Conservation (phyloP, 225 moss, liverwort and hornwort species). For the Neckera pumila region DNA sequence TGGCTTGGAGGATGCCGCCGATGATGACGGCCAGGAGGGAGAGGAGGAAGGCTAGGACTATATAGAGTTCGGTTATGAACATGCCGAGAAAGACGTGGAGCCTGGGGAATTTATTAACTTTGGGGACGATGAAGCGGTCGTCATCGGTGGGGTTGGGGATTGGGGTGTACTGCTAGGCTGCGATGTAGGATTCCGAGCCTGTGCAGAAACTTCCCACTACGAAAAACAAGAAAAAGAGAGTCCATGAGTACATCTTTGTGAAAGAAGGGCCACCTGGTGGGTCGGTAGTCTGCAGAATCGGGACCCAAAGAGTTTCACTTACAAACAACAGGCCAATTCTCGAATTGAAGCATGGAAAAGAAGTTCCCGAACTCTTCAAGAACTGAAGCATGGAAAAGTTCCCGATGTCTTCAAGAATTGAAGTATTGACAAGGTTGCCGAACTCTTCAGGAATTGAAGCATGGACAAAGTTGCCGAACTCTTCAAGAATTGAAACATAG, state of each 20-base stretch:
- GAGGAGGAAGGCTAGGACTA: fast-evolving
- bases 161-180: neutral
- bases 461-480: too few species aligned
- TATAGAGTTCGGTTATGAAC: neutral
- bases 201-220: neutral
- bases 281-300: neutral
- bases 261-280: neutral
- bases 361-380: neutral
- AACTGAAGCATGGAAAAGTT: too few species aligned
- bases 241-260: neutral
- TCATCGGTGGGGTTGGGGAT: neutral
- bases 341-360: neutral
- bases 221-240: neutral
- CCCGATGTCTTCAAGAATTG: neutral
- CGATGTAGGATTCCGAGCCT: neutral
- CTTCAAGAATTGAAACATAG: too few species aligned
- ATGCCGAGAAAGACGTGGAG: neutral
- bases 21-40: neutral
- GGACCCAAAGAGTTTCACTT: neutral
- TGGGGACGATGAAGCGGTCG: neutral
- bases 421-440: neutral
- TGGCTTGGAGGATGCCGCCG: neutral
- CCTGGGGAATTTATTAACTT: neutral
- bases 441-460: neutral
- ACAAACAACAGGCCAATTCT: too few species aligned